Evolutionary conservation across 1,139 yeast genomes (phyloP).

Genomic region (Blastobotrys capitulatus): DNA sequence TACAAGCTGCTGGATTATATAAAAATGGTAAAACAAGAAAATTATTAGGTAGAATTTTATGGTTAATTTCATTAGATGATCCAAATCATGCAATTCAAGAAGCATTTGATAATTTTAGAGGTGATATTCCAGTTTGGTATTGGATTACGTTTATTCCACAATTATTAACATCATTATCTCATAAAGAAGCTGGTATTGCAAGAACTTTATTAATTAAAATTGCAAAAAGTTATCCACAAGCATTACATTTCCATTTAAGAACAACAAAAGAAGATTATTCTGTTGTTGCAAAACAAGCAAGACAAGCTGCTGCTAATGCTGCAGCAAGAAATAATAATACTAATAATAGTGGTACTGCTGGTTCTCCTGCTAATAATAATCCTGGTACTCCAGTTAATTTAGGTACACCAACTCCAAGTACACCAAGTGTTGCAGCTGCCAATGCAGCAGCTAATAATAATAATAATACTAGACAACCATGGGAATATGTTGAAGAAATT

Average conservation of each 20-base stretch:
- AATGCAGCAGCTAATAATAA: background rate
- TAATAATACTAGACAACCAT: constrained; percentile 54
- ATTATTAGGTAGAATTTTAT: constrained; percentile 78
- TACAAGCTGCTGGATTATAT: constrained; percentile 96
- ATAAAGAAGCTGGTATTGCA: constrained; percentile 83
- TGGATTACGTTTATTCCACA: constrained; percentile 98
- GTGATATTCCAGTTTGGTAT: constrained; percentile 98
- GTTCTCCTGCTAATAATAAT: constrained; percentile 10
- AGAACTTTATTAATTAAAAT: constrained; percentile 83
- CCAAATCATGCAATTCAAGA: constrained; percentile 71
- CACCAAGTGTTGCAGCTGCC: background rate
- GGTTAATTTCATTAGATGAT: constrained; percentile 93
- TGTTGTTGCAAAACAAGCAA: constrained; percentile 75
- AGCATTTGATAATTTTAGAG: constrained; percentile 88
- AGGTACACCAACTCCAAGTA: constrained; percentile 13
- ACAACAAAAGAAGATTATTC: constrained; percentile 94
- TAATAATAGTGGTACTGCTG: constrained; percentile 15
- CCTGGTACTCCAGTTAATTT: constrained; percentile 8
- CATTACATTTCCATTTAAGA: constrained; percentile 89
- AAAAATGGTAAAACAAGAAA: constrained; percentile 89
- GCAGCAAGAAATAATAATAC: constrained; percentile 34
- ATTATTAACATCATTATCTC: constrained; percentile 80
- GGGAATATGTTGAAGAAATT: constrained; percentile 94
- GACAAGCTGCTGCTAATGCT: constrained; percentile 44
- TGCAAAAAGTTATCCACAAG: constrained; percentile 96